Evolutionary conservation across 192 early-diverging fungal genomes (phyloP), one percentile per base, ranked within the genome.

Genomic region (Coemansia sp.): DNA sequence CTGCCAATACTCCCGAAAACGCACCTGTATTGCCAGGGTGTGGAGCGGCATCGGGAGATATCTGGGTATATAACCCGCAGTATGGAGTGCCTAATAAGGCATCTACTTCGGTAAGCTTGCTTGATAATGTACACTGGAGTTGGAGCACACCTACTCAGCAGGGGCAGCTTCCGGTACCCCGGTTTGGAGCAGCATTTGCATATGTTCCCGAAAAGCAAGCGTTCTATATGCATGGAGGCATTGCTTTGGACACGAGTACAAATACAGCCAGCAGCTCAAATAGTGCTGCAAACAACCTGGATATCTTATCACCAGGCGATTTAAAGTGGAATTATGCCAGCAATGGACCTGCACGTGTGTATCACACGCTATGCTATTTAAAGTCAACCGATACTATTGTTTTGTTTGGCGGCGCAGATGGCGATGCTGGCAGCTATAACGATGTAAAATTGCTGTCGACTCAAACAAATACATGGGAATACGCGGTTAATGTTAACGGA

Each of bases 401-500:
- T 6, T 65, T 82, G 26, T 90, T 88, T 80, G 88, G 88, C 50
- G 88, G 88, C 36, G 60, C 73, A 39, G 61, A 86, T 57, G 58
- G 82, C 63, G 59, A 81, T 46, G 65, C 62, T 31, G 36, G 43
- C 3, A 59, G 81, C 50, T 81, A 70, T 62, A 78, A 81, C 58
- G 67, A 70, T 40, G 59, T 88, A 7, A 70, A 82, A 50, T 62
- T 80, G 7, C 84, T 82, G 40, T 70, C 72, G 23, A 51, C 82
- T 1, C 65, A 51, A 13, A 66, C 65, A 28, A 79, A 81, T 33
- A 61, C 69, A 3, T 88, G 86, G 88, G 59, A 71, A 60, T 70
- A 82, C 28, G 38, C 73, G 42, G 50, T 73, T 39, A 63, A 68
- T 5, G 46, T 80, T 45, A 19, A 46, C 14, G 81, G 65, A 28